These are phyloP conservation scores for Clitoria ternatea DNA, from an alignment of 306 rosid species.

Conservation along the genomic window DNA sequence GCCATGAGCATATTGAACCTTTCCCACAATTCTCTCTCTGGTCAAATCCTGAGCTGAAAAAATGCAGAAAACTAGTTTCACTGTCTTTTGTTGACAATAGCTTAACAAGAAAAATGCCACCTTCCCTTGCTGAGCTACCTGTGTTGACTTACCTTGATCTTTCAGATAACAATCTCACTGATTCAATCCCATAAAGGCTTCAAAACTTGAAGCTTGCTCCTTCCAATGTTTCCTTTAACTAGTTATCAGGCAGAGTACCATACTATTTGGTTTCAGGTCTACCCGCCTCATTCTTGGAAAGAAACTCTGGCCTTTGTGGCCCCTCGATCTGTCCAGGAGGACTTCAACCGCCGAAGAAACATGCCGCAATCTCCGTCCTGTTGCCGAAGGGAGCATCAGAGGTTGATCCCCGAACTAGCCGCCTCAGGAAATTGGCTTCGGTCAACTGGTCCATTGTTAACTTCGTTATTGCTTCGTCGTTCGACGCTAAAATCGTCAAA, in stretches of 20 bases:
- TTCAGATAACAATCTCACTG: slow-evolving; percentile 88
- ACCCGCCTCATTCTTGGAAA: slow-evolving; percentile 94
- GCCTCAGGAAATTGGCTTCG: too few species aligned
- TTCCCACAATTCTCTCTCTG: slow-evolving; percentile 84
- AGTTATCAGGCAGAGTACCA: slow-evolving; percentile 84
- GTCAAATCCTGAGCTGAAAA: slow-evolving; percentile 62
- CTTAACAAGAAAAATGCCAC: slow-evolving; percentile 64
- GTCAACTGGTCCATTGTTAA: slow-evolving; percentile 83
- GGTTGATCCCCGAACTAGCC: too few species aligned
- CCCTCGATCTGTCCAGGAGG: too few species aligned
- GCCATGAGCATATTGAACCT: slow-evolving; percentile 90
- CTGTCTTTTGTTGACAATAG: slow-evolving; percentile 77
- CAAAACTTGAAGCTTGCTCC: slow-evolving; percentile 95
- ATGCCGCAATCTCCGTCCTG: too few species aligned
- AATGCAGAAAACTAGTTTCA: slow-evolving; percentile 81
- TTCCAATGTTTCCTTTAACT: slow-evolving; percentile 87
- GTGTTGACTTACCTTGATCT: slow-evolving; percentile 94
- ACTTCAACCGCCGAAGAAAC: too few species aligned
- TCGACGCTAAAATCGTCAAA: slow-evolving; percentile 78
- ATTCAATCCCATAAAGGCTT: slow-evolving; percentile 79
- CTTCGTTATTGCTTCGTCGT: slow-evolving; percentile 97
- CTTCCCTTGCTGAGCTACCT: slow-evolving; percentile 76
- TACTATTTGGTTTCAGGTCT: slow-evolving; percentile 76
- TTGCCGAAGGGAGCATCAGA: too few species aligned
- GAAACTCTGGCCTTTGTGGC: slow-evolving; percentile 85